phyloP scores from a whole-genome alignment of 306 rosid genomes.

The Pueraria montana region DNA sequence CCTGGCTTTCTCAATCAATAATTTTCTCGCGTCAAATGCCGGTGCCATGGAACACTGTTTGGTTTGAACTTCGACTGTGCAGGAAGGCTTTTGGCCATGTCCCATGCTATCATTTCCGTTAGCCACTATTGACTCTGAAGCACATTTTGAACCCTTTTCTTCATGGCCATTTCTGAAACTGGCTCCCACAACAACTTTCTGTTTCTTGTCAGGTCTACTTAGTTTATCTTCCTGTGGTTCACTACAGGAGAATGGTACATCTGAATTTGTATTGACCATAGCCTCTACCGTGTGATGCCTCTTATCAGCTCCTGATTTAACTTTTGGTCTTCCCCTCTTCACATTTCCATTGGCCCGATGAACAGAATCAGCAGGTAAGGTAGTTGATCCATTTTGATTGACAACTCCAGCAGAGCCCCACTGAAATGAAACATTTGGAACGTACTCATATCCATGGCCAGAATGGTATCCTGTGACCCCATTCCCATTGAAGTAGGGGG shows the following conservation, averaged over 20 bases:
- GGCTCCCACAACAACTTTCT: conserved; percentile 68
- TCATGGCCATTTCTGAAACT: conserved; percentile 64
- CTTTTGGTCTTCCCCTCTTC: conserved; percentile 70
- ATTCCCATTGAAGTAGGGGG: conserved; percentile 70
- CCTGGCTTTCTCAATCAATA: conserved; percentile 91
- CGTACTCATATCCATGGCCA: conserved; percentile 77
- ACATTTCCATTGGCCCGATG: conserved; percentile 69
- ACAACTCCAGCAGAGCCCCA: conserved; percentile 72
- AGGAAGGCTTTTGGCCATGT: conserved; percentile 58
- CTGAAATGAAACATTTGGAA: conserved; percentile 84
- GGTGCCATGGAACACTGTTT: conserved; percentile 77
- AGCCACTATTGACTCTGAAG: conserved; percentile 64
- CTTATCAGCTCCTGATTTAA: conserved; percentile 67
- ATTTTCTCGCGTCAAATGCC: conserved; percentile 79
- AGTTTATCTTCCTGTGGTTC: conserved; percentile 62
- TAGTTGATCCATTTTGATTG: conserved; percentile 70
- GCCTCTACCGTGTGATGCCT: conserved; percentile 58
- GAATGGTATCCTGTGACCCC: conserved; percentile 77
- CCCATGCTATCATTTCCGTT: conserved; percentile 70
- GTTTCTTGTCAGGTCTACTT: conserved; percentile 70
- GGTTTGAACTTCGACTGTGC: conserved; percentile 60
- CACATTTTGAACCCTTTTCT: conserved; percentile 62
- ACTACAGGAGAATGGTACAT: conserved; percentile 49
- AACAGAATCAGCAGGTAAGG: conserved; percentile 59
- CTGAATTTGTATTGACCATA: conserved; percentile 60